Conservation (phyloP, 306 rosid species). For the Vigna reflexopilosa region DNA sequence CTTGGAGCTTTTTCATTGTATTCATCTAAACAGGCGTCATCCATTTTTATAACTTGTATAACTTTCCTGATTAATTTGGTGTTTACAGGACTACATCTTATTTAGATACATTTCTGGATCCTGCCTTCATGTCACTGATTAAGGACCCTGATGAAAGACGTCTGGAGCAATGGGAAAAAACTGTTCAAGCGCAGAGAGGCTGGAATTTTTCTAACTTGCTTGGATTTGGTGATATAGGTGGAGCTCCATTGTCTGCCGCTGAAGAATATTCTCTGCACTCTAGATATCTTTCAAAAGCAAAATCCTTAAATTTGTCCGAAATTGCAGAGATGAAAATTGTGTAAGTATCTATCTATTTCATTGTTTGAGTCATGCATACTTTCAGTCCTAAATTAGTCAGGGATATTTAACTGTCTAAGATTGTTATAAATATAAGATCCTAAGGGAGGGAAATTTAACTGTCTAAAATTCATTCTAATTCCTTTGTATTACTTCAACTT, state of each 20-base stretch:
- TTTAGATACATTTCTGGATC: slow-evolving; percentile 89
- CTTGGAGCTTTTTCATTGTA: slow-evolving; percentile 29
- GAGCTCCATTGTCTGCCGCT: slow-evolving; percentile 81
- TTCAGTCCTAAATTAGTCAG: slow-evolving; percentile 7
- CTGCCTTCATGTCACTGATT: slow-evolving; percentile 98
- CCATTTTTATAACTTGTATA: slow-evolving; percentile 16
- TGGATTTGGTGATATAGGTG: slow-evolving; percentile 92
- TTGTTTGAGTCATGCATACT: slow-evolving; percentile 14
- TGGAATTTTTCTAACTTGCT: slow-evolving; percentile 84
- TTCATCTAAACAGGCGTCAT: slow-evolving; percentile 4
- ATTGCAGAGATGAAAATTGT: slow-evolving; percentile 97
- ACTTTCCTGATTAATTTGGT: slow-evolving; percentile 32
- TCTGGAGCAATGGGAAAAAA: slow-evolving; percentile 96
- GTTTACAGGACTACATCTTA: slow-evolving; percentile 76
- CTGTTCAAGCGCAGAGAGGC: slow-evolving; percentile 86
- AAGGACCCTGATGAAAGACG: slow-evolving; percentile 99
- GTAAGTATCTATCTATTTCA: slow-evolving; percentile 57
- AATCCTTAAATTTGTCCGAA: slow-evolving; percentile 89
- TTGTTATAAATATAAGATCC: no score
- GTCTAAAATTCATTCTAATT: no score
- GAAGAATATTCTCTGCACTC: slow-evolving; percentile 97
- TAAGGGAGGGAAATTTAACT: no score
- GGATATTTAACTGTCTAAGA: not conserved
- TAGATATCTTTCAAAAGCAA: slow-evolving; percentile 97
- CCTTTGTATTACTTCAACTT: no score